Evolutionary conservation across 2,329 filamentous ascomycete genomes (phyloP), one percentile per base, ranked within the genome.

Genomic region (Immersiporthe knoxdaviesiana): DNA sequence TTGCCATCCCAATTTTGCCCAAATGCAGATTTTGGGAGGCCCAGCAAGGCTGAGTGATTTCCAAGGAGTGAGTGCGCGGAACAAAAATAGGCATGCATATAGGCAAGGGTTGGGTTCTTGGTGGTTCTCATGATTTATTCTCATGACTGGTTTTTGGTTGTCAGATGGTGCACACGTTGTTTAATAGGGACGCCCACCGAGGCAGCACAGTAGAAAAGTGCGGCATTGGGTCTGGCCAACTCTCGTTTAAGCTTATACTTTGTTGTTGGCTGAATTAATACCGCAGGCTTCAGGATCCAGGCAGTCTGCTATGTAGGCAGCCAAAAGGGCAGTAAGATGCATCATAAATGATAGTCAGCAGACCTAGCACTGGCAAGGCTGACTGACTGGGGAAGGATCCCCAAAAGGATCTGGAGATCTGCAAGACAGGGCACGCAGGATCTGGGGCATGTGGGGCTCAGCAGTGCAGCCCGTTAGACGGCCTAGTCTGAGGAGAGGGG

Each of bases 391-490:
- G 16, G 24, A 56, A 56, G 52, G 52, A 56, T 56, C 27, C 14
- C 24, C 44, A 21, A 47, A 30, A 30, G 52, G 52, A 56, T 32
- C 27, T 30, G 27, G 24, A 56, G 52, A 56, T 56, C 27, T 8
- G 52, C 52, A 32, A 18, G 52, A 56, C 52, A 30, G n/a, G n/a
- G n/a, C n/a, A n/a, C n/a, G n/a, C n/a, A n/a, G 27, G 52, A 56
- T 56, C 52, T 30, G 52, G 27, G 52, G 52, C 52, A 56, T 56
- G 52, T 56, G 52, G 52, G 52, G 11, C 52, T 30, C 52, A 56
- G 52, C 52, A 27, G 52, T 7, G 24, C 52, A 27, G 24, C 37
- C 37, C 37, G 37, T 39, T 10, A 39, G 37, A 39, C 52, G 52
- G n/a, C 47, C 11, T 44, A 16, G 18, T 4, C n/a, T n/a, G 8